phyloP scores from a whole-genome alignment of 495 filamentous ascomycete genomes.

The Podospora comata region DNA sequence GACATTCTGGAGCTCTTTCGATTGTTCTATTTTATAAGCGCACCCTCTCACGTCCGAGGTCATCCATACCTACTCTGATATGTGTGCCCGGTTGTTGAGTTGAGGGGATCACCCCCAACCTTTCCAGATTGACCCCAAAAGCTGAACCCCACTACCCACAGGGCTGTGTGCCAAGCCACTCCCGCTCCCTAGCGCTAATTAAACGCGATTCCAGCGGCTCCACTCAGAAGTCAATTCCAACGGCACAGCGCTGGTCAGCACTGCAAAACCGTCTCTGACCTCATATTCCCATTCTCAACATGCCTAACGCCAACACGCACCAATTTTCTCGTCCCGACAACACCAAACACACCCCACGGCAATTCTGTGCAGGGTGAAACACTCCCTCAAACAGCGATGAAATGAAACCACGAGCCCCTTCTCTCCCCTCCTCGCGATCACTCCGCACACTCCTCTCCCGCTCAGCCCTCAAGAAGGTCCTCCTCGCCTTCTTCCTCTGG shows the following conservation, averaged over 20 bases:
- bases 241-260: background rate
- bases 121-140: no score
- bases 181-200: background rate
- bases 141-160: background rate
- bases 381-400: background rate
- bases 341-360: background rate
- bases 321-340: background rate
- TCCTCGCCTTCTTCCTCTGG: conserved; percentile 27
- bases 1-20: no score
- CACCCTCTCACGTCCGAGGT: no score
- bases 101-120: no score
- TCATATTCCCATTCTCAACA: background rate
- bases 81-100: no score
- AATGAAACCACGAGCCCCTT: conserved; percentile 14
- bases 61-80: no score
- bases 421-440: conserved; percentile 21
- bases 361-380: no score
- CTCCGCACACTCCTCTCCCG: conserved; percentile 25
- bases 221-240: background rate
- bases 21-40: no score
- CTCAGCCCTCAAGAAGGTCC: conserved; percentile 29
- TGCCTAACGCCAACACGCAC: background rate
- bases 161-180: background rate
- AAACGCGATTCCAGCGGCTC: background rate
- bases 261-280: background rate